These are phyloP conservation scores for Isoetes taiwanensis DNA, from an alignment of 75 land plant species.

Conservation along the genomic window DNA sequence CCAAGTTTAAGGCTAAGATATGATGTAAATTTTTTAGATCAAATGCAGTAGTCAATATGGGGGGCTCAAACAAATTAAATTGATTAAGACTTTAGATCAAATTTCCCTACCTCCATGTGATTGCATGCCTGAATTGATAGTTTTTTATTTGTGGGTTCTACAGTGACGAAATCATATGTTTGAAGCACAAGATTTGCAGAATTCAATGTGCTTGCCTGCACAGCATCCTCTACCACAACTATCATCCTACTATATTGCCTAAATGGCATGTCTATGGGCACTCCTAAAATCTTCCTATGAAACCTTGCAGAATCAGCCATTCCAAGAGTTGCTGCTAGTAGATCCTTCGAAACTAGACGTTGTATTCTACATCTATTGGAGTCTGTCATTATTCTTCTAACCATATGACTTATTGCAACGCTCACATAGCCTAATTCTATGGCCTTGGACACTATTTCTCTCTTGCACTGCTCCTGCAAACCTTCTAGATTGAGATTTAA, in stretches of 20 bases:
- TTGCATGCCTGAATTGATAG: constrained; percentile 59
- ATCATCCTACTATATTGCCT: constrained; percentile 67
- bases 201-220: constrained; percentile 28
- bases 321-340: constrained; percentile 30
- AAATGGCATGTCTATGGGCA: constrained; percentile 32
- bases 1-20: too few relatives aligned
- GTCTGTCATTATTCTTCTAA: constrained; percentile 45
- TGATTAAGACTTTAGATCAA: not conserved
- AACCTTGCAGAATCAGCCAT: constrained; percentile 41
- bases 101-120: constrained; percentile 33
- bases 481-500: constrained; percentile 13
- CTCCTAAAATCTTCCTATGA: constrained; percentile 49
- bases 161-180: constrained; percentile 60
- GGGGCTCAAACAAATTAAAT: not conserved
- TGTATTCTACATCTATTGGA: constrained; percentile 35
- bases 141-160: constrained; percentile 40
- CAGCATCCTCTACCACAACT: constrained; percentile 26
- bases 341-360: constrained; percentile 30
- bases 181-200: constrained; percentile 38
- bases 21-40: too few relatives aligned
- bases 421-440: constrained; percentile 77
- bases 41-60: too few relatives aligned
- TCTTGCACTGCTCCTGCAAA: not conserved
- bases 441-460: constrained; percentile 20
- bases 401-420: constrained; percentile 41